A percentile compares a stretch with the other conserved stretches of the same genome.
Conservation (phyloP, 441 rosid genomes). For the Euphorbia corollata region DNA sequence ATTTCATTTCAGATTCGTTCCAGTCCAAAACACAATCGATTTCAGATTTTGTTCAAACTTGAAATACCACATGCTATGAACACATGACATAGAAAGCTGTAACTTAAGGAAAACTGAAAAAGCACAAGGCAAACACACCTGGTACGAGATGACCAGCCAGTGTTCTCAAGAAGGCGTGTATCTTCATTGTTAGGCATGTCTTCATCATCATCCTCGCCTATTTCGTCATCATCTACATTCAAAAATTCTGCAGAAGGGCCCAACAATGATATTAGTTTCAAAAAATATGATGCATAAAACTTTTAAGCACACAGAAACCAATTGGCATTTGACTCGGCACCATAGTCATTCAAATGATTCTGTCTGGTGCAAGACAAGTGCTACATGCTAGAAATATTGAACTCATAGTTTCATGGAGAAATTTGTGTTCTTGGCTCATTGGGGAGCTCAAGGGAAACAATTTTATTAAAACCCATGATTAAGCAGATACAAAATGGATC, state of each 20-base stretch:
- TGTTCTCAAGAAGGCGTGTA: slow-evolving; percentile 65
- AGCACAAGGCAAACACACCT: slow-evolving; percentile 41
- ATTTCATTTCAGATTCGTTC: too few species aligned
- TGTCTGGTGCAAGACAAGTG: background rate
- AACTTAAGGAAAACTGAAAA: slow-evolving; percentile 4
- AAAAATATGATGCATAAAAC: background rate
- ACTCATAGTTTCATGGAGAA: background rate
- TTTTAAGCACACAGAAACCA: background rate
- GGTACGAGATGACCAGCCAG: slow-evolving; percentile 98
- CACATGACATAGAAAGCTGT: background rate
- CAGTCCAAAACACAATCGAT: background rate
- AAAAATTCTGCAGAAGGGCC: slow-evolving; percentile 52
- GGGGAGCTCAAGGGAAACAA: background rate
- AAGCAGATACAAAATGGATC: background rate
- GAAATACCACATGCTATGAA: background rate
- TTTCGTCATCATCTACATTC: slow-evolving; percentile 83
- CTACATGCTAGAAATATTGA: background rate
- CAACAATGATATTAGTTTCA: slow-evolving; percentile 1
- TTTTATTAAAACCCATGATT: background rate
- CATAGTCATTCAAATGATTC: background rate
- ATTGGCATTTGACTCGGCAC: background rate
- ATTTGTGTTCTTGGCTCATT: background rate
- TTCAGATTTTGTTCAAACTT: background rate
- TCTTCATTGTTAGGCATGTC: slow-evolving; percentile 49
- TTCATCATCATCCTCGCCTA: slow-evolving; percentile 60